phyloP scores from a whole-genome alignment of 2,329 filamentous ascomycete species.

The Pseudocercospora vitis region DNA sequence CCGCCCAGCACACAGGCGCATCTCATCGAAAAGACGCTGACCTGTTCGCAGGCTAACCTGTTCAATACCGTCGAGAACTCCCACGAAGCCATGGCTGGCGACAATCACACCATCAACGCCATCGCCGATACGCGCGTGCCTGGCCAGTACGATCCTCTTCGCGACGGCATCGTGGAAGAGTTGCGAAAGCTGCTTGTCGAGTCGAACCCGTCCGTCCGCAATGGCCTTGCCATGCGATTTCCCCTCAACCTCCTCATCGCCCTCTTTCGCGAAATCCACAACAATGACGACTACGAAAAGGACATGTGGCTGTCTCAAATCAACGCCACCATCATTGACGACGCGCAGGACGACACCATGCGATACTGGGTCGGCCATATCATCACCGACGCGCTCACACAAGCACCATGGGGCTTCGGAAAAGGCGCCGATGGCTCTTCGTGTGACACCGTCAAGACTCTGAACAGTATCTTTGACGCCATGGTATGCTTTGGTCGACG shows the following conservation, averaged over 20 bases:
- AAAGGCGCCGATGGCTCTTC: neutral
- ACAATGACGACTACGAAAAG: slow-evolving; percentile 5
- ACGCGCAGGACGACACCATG: neutral
- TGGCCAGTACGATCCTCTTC: neutral
- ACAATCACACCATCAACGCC: neutral
- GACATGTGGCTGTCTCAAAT: slow-evolving; percentile 6
- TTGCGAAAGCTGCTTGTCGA: slow-evolving; percentile 2
- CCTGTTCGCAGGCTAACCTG: neutral
- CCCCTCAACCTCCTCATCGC: slow-evolving; percentile 7
- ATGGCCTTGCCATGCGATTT: slow-evolving; percentile 11
- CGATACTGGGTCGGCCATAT: slow-evolving; percentile 1
- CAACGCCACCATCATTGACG: slow-evolving; percentile 3
- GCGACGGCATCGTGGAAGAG: neutral
- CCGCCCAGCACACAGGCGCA: neutral
- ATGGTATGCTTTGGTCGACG: neutral
- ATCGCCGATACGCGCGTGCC: neutral
- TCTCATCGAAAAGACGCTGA: no score
- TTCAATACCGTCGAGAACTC: neutral
- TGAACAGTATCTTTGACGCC: slow-evolving; percentile 6
- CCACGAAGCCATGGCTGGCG: neutral
- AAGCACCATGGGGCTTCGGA: slow-evolving; percentile 11
- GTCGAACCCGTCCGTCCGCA: neutral
- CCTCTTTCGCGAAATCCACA: slow-evolving; percentile 1
- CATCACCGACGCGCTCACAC: neutral
- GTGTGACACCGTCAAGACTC: neutral